These are phyloP conservation scores for Cucurbita maxima DNA, from an alignment of 306 rosid species.

Conservation along the genomic window DNA sequence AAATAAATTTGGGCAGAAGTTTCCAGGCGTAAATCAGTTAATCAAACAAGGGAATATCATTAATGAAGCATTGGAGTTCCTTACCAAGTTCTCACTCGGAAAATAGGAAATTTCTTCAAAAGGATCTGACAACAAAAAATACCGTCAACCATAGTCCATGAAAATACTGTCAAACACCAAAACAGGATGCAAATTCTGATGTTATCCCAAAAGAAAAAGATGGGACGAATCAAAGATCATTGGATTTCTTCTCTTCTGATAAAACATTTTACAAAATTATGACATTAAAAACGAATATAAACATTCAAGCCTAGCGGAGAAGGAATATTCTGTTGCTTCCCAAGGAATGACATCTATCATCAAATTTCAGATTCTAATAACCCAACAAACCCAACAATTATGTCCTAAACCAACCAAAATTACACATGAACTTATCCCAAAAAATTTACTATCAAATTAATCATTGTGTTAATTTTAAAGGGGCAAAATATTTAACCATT, in stretches of 20 bases:
- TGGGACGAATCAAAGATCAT: not conserved
- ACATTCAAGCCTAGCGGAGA: not conserved
- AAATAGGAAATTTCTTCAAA: conserved; percentile 59
- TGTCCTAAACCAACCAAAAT: not conserved
- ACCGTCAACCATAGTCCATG: not conserved
- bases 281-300: not conserved
- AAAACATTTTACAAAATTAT: not conserved
- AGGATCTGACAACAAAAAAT: conserved; percentile 5
- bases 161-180: not conserved
- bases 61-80: conserved; percentile 12
- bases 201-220: not conserved
- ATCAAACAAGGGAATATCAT: not conserved
- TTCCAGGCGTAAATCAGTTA: not conserved
- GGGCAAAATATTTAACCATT: not conserved
- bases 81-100: conserved; percentile 58
- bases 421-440: not conserved
- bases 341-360: not conserved
- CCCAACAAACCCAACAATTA: not conserved
- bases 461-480: not conserved
- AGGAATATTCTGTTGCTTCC: not conserved
- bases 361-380: not conserved
- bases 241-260: not conserved
- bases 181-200: not conserved
- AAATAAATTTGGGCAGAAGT: not conserved
- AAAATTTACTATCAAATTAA: not conserved